Evolutionary conservation across 148 eudicot species (phyloP), one percentile per base, ranked within the genome.

Genomic region (Arctostaphylos glauca): DNA sequence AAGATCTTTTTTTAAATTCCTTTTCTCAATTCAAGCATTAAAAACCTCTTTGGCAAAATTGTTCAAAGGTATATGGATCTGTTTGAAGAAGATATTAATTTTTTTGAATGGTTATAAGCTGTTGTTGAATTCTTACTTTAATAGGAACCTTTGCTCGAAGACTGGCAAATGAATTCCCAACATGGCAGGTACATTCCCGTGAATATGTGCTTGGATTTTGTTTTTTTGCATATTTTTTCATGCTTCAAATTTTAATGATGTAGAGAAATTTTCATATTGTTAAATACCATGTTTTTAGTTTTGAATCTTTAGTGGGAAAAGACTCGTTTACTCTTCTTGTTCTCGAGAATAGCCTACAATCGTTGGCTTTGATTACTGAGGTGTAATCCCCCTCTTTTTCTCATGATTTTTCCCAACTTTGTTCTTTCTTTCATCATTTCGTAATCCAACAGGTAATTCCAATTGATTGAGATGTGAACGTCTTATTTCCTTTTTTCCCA

Each of bases 81-180:
- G 25, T 66, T 9, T 25, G 44, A 66, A 66, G 43, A 66, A 25
- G 71, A 25, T 66, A 12, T 4, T 38, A 66, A 66, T 43, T 66
- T 66, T 25, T 3, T 9, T 0, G 15, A 66, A 66, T 13, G 16
- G 13, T 25, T 66, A 62, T 59, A 19, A 50, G 60, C 6, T 79
- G 48, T 68, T 53, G 25, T 18, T 18, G 9, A 10, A 19, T 5
- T 46, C 50, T 62, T 5, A 71, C 62, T 80, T 16, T 84, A 38
- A 74, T 87, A 92, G 94, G 94, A 78, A 89, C 91, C 46, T 92
- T 90, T 93, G 95, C 94, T 86, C 92, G 94, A 84, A 91, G 94
- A 86, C 87, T 95, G 88, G 94, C 92, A 46, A 82, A 92, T 80
- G 91, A 90, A 79, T 95, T 93, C 85, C 98, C 98, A 41, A 85